Percentiles rank a stretch among this genome's conserved stretches.
phyloP scores from a whole-genome alignment of 768 basidiomycete genomes.

The Lactarius indigo region DNA sequence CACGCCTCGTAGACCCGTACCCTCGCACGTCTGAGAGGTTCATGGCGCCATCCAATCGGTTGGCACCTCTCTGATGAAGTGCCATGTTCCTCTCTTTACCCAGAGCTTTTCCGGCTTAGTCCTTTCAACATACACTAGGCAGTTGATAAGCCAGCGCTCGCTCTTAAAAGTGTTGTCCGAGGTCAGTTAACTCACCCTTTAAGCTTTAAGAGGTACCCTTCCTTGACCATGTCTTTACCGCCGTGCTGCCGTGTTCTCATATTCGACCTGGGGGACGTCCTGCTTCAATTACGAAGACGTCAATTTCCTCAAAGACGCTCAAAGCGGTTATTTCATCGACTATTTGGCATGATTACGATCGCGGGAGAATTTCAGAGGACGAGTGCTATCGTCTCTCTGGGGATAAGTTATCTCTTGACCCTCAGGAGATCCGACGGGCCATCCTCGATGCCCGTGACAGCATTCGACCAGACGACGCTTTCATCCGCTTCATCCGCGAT shows the following conservation, averaged over 20 bases:
- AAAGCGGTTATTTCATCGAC: constrained; percentile 42
- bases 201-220: not conserved
- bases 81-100: not conserved
- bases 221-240: constrained; percentile 2
- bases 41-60: not conserved
- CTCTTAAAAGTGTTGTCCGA: constrained; percentile 4
- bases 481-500: constrained; percentile 45
- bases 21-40: not conserved
- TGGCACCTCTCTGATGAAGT: not conserved
- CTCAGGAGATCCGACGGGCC: constrained; percentile 41
- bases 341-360: constrained; percentile 52
- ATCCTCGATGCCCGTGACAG: constrained; percentile 49
- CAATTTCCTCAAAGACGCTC: constrained; percentile 40
- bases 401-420: constrained; percentile 37
- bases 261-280: constrained; percentile 54
- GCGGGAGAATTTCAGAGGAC: constrained; percentile 41
- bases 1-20: too few relatives aligned
- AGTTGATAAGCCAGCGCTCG: not conserved
- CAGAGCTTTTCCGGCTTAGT: not conserved
- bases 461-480: constrained; percentile 40
- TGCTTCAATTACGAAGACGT: constrained; percentile 45
- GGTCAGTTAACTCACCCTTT: not conserved
- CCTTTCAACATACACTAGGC: not conserved
- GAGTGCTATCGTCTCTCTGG: constrained; percentile 44
- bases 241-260: constrained; percentile 35